Evolutionary conservation across 495 filamentous ascomycete species (phyloP).

Genomic region (Astrocystis sublimbata): DNA sequence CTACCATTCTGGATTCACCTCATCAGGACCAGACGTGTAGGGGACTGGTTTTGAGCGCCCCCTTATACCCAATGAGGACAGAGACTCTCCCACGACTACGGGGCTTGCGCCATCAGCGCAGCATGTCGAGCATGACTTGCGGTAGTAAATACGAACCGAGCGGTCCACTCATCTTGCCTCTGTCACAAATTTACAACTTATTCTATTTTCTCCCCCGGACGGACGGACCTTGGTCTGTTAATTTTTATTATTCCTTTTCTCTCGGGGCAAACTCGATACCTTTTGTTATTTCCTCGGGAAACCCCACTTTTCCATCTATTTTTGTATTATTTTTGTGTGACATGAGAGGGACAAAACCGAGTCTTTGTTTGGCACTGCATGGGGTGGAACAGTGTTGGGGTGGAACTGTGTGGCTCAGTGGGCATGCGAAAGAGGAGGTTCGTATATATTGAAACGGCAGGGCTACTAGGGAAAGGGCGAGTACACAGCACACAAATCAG

Average conservation of each 20-base stretch:
- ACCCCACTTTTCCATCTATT: conserved; percentile 20
- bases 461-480: conserved; percentile 4
- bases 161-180: conserved; percentile 23
- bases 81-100: conserved; percentile 19
- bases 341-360: conserved; percentile 10
- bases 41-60: conserved; percentile 11
- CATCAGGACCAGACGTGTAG: conserved; percentile 2
- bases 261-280: not conserved
- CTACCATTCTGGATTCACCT: conserved; percentile 18
- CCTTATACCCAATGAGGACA: conserved; percentile 32
- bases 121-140: conserved; percentile 34
- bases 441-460: conserved; percentile 22
- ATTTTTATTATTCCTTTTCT: conserved; percentile 22
- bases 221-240: conserved; percentile 31
- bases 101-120: conserved; percentile 18
- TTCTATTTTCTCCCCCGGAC: conserved; percentile 35
- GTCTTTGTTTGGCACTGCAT: conserved; percentile 23
- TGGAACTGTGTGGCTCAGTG: conserved; percentile 14
- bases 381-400: no score
- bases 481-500: no score
- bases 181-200: conserved; percentile 27
- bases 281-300: conserved; percentile 19
- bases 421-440: not conserved
- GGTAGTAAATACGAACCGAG: conserved; percentile 31
- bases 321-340: conserved; percentile 22